Evolutionary conservation across 2,329 filamentous ascomycete genomes (phyloP).

Genomic region (Penicillium sp.): DNA sequence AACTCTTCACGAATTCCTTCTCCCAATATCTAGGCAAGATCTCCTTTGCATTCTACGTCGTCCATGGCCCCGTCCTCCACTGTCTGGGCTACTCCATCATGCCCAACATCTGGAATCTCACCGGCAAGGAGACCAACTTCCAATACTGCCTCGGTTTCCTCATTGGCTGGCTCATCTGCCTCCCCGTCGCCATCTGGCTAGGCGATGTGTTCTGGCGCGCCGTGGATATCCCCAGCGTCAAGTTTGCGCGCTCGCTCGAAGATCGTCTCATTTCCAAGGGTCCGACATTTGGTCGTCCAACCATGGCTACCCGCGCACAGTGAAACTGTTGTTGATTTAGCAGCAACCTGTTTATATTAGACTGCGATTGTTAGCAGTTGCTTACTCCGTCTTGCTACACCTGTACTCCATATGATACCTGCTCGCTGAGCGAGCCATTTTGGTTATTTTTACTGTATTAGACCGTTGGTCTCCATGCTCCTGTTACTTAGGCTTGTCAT

Average conservation of each 20-base stretch:
- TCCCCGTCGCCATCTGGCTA: constrained; percentile 50
- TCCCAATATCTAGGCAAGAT: constrained; percentile 49
- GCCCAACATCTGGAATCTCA: constrained; percentile 41
- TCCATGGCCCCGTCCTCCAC: constrained; percentile 47
- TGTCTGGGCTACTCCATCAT: constrained; percentile 44
- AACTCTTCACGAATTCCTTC: constrained; percentile 40
- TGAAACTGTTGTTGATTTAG: not conserved
- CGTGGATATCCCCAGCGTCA: constrained; percentile 53
- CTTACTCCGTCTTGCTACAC: not conserved
- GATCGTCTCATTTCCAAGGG: constrained; percentile 28
- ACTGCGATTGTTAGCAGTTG: not conserved
- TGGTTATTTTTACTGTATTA: not conserved
- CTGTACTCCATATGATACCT: constrained; percentile 2
- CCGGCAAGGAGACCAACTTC: constrained; percentile 39
- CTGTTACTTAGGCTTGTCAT: not conserved
- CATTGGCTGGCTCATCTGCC: constrained; percentile 40
- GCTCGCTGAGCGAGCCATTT: constrained; percentile 7
- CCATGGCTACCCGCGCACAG: constrained; percentile 1
- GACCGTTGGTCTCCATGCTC: not conserved
- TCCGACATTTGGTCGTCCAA: constrained; percentile 6
- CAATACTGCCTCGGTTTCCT: constrained; percentile 41
- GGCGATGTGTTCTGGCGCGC: constrained; percentile 60
- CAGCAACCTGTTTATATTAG: not conserved
- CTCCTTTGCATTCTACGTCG: constrained; percentile 49
- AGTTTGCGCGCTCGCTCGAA: constrained; percentile 52